Evolutionary conservation across 225 moss, liverwort and hornwort species (phyloP), one percentile per base, ranked within the genome.

Genomic region (Pseudisothecium myosuroides): DNA sequence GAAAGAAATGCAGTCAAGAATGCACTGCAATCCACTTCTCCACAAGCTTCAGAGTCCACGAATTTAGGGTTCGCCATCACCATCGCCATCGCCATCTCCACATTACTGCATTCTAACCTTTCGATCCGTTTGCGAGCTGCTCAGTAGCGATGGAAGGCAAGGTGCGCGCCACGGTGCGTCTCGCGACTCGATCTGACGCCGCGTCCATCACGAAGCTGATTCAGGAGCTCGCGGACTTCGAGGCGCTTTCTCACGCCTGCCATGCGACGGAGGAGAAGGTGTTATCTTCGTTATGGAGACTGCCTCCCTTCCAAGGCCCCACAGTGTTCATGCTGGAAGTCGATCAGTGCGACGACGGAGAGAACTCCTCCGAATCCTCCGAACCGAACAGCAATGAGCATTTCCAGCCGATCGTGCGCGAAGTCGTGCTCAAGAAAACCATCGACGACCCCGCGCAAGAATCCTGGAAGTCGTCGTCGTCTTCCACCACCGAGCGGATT

Each of bases 281-380:
- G 4, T 76, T 91, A 17, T 21, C 92, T 16, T 66, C 92, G 8
- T 83, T 95, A 12, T 95, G 93, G 93, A 93, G 74, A 37, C 61
- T 93, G 39, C 95, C 94, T 2, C 55, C 95, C 17, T 95, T 94
- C 88, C 88, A 95, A 28, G 95, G 94, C 5, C 94, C 95, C 20
- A 95, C 93, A 29, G 95, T 94, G 73, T 86, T 95, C 59, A 92
- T 95, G 82, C 90, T 95, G 37, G 95, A 95, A 86, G 88, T 92
- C 17, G 86, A 88, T 2, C 87, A 88, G 19, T 14, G 41, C 12
- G 63, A 32, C 21, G 72, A 32, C 22, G 73, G 62, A 62, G 84
- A 77, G 58, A 45, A 56, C 20, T 16, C 63, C 23, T 80, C 80
- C 8, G 22, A 77, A 77, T 18, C 55, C 77, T 91, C 75, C 16